Evolutionary conservation across 2,329 filamentous ascomycete genomes (phyloP), one percentile per base, ranked within the genome.

Genomic region (Dactylonectria macrodidyma): DNA sequence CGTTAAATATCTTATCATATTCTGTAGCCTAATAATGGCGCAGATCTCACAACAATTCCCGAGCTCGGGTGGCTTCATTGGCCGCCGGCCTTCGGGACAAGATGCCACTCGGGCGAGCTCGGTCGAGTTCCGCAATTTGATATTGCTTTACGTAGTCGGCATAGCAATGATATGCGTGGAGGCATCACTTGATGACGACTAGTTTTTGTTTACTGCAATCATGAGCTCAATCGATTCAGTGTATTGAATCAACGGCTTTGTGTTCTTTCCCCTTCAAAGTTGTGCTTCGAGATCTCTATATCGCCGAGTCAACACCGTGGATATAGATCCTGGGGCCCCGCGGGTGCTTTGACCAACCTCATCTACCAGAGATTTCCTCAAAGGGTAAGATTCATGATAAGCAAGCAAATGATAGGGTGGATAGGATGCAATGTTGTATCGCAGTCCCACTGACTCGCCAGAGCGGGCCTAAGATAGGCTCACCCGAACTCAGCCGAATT

Each of bases 401-500:
- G 11, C 5, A n/a, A 26, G 12, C 10, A 5, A 14, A 26, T 56
- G 50, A 30, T 62, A 55, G 30, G 30, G 9, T 26, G 5, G 36
- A 59, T 62, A 38, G 48, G 41, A 56, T 6, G 3, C 14, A n/a
- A 8, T 19, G 41, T 14, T 7, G n/a, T 8, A n/a, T 44, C 14
- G 41, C n/a, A 44, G 41, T 14, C 26, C 56, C 56, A 34, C 26
- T 48, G 30, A 48, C 56, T 36, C n/a, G n/a, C 46, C 14, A 10
- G 8, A 6, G n/a, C n/a, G 54, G 61, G 24, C 3, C 52, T 14
- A 12, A 64, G 61, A 52, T 64, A 64, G 22, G 46, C 57, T 66
- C 58, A 30, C 58, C 57, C 58, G 63, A 66, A 11, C 57, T 66
- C 57, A 41, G 19, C 62, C 63, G 63, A 46, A 24, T 24, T n/a